Base-by-base conservation (phyloP, 129 eudicot genomes). In the Gnaphalium uliginosum region DNA sequence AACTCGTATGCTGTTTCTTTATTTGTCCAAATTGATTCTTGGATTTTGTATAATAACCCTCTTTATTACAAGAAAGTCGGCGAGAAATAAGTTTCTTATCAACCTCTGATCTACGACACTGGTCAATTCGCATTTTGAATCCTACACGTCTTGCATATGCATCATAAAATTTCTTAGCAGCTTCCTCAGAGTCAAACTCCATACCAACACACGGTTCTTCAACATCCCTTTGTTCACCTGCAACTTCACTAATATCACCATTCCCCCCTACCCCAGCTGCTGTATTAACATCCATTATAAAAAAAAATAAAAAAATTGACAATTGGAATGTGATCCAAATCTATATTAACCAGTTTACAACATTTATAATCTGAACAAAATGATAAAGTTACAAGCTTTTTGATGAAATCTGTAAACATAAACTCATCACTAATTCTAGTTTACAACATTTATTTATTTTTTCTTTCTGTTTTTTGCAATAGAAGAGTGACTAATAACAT, bases 91-190 rank as follows among this genome's bases (percentile, higher is more conserved):
- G 81, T 48, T 68, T 80, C 43, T 83, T 81, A 67, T 86, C 87
- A 35, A 83, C 81, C 66, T 83, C 87, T 22, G 90, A 83, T 17
- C 85, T 83, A 70, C 87, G 81, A 25, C 87, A 86, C 74, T 83
- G 90, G 77, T 83, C 87, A 25, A 86, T 78, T 18, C 87, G 81
- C 90, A 86, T 83, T 51, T 83, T 70, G 57, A 86, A 86, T 13
- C 90, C 90, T 66, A 54, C 70, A 64, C 72, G 74, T 75, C 79
- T 74, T 2, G 90, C 87, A 66, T 86, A 86, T 58, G 53, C 83
- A 64, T 83, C 74, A 30, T 83, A 83, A 51, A 86, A 86, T 27
- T 73, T 71, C 83, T 83, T 86, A 65, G 90, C 90, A 64, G 87
- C 85, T 15, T 80, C 79, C 61, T 83, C 85, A 18, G 83, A 77